These are phyloP conservation scores for Penicillium desertorum DNA, from an alignment of 495 filamentous ascomycete species.

Conservation along the genomic window DNA sequence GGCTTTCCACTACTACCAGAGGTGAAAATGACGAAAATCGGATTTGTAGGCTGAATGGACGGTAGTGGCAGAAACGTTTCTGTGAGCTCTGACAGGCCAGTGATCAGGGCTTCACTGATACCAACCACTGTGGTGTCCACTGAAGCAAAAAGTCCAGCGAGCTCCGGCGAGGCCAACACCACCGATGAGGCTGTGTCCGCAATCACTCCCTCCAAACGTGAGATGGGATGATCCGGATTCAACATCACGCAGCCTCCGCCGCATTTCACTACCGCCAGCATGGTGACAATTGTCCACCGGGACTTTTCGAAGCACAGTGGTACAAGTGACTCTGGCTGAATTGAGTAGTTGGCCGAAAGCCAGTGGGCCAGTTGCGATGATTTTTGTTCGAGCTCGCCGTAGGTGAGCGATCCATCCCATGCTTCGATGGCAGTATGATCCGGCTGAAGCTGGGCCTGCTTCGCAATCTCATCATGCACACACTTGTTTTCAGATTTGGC, in stretches of 20 bases:
- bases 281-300: constrained; percentile 41
- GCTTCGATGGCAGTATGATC: neutral
- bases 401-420: constrained; percentile 38
- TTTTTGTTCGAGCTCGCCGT: constrained; percentile 44
- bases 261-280: constrained; percentile 46
- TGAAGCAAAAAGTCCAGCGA: too few species aligned
- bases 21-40: constrained; percentile 59
- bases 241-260: constrained; percentile 5
- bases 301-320: constrained; percentile 49
- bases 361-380: constrained; percentile 30
- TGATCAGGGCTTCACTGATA: neutral
- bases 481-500: neutral
- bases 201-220: neutral
- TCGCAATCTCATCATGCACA: constrained; percentile 39
- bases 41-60: constrained; percentile 3
- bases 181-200: constrained; percentile 13
- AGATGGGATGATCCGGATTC: too few species aligned
- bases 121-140: too few species aligned
- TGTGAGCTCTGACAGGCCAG: neutral
- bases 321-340: constrained; percentile 23
- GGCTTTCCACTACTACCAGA: constrained; percentile 80
- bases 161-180: too few species aligned
- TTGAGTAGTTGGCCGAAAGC: neutral
- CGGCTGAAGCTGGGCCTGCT: constrained; percentile 10
- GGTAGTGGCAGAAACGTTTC: too few species aligned